Evolutionary conservation across 192 early-diverging fungal species (phyloP).

Genomic region (Coemansia sp.): DNA sequence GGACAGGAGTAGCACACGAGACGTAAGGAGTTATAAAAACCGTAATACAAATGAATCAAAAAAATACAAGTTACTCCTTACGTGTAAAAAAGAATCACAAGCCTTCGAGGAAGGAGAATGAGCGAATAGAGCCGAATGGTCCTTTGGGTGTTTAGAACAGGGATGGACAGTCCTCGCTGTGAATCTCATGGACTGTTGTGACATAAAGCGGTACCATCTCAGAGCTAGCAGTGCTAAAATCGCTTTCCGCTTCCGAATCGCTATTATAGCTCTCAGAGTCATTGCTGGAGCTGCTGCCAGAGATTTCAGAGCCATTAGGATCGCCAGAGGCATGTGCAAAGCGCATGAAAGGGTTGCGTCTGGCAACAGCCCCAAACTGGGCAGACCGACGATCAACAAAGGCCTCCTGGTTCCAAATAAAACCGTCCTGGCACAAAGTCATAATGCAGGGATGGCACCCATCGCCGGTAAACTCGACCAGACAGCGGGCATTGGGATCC

Average conservation of each 20-base stretch:
- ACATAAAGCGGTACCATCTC: constrained; percentile 25
- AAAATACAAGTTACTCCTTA: too few species aligned
- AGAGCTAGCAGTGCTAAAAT: not conserved
- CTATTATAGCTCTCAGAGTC: too few species aligned
- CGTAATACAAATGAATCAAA: too few species aligned
- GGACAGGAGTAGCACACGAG: too few species aligned
- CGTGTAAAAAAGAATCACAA: too few species aligned
- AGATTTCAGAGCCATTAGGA: not conserved
- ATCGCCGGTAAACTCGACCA: constrained; percentile 26
- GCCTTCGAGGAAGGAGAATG: too few species aligned
- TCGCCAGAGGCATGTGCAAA: not conserved
- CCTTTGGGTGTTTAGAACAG: constrained; percentile 1
- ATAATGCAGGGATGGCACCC: constrained; percentile 20
- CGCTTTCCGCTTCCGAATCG: too few species aligned
- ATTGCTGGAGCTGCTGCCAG: too few species aligned
- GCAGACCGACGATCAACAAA: constrained; percentile 23
- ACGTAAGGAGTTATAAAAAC: too few species aligned
- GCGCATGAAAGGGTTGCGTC: constrained; percentile 38
- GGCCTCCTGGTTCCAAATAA: constrained; percentile 43
- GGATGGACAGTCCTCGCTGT: constrained; percentile 17
- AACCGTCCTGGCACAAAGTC: constrained; percentile 42
- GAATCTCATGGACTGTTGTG: constrained; percentile 38
- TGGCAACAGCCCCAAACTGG: constrained; percentile 22
- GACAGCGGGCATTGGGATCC: constrained; percentile 26
- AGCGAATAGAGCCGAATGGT: not conserved